Base-by-base conservation (phyloP, 495 filamentous ascomycete species). In the Penicillium soppii region DNA sequence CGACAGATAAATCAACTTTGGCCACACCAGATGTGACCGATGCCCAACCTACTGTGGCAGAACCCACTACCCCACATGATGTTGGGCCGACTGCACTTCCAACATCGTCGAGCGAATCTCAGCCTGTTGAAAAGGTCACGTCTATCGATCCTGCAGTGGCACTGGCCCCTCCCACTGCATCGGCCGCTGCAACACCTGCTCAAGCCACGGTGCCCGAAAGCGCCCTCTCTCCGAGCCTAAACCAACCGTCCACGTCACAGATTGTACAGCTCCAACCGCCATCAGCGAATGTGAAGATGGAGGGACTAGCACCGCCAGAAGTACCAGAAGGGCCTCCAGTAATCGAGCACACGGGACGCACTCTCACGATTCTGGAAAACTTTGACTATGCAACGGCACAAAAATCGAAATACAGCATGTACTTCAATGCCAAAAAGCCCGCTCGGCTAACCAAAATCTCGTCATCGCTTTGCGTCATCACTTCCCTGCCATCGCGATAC, bases 401-500 rank as follows among this genome's bases (percentile, higher is more conserved):
- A 78, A 43, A 72, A 65, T 48, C 71, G 70, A 74, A 80, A 55
- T 77, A 68, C 50, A 71, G 71, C 56, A 75, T 74, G 32, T 78
- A 75, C 51, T 78, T 80, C 57, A 79, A 79, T 48, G 66, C 75
- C 20, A 78, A 74, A 53, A 76, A 78, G 56, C 73, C 73, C 41
- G 69, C 73, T 13, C 63, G 73, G 37, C 61, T 75, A 38, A 69
- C 75, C 23, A 77, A 77, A 65, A 75, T 74, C 43, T 74, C 74
- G 16, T 71, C 62, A 63, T 77, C 66, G 64, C 75, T 85, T 41
- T 95, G 90, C 65, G 83, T 84, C 45, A 92, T 95, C 66, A 94
- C 90, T 7, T 83, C 84, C 56, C 81, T 88, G 41, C 84, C 86
- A 33, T 90, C 90, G 17, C 82, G 78, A 37, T 94, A 90, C 65